Conservation (phyloP, 2,329 filamentous ascomycete genomes). For the Aspergillus quadrilineatus region DNA sequence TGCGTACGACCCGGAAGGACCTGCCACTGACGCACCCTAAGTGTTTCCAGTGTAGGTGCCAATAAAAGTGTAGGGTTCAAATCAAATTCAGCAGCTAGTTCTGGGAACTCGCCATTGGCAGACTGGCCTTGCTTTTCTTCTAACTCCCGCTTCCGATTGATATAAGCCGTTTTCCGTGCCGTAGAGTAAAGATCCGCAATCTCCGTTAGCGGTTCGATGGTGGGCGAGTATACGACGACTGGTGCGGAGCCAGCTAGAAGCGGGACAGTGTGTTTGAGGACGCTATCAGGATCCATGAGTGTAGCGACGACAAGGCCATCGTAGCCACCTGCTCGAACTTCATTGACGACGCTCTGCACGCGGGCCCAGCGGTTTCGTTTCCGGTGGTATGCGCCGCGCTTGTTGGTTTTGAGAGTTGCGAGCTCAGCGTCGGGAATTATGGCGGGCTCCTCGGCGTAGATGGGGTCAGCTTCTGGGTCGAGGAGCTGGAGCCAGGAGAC, state of each 20-base stretch:
- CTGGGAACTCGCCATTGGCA: constrained; percentile 22
- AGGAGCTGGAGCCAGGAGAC: constrained; percentile 92
- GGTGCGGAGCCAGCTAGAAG: constrained; percentile 79
- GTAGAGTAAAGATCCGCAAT: constrained; percentile 84
- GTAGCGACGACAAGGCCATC: constrained; percentile 80
- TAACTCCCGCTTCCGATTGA: constrained; percentile 37
- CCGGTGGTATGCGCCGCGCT: constrained; percentile 80
- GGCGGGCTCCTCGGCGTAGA: constrained; percentile 67
- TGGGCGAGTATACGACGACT: constrained; percentile 80
- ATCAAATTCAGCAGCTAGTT: constrained; percentile 67
- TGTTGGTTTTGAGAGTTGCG: constrained; percentile 72
- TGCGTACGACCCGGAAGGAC: constrained; percentile 89
- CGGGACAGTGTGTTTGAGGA: constrained; percentile 74
- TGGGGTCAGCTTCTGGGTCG: constrained; percentile 69
- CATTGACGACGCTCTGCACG: constrained; percentile 69
- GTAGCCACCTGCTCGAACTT: constrained; percentile 72
- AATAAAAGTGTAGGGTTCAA: constrained; percentile 83
- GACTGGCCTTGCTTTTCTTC: constrained; percentile 17
- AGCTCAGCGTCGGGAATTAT: constrained; percentile 61
- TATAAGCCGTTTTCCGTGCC: constrained; percentile 71
- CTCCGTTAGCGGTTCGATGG: constrained; percentile 73
- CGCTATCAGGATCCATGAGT: constrained; percentile 74
- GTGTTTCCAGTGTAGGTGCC: constrained; percentile 76
- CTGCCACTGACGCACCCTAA: constrained; percentile 78
- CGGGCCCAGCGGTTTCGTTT: constrained; percentile 82